A percentile compares a stretch with the other conserved stretches of the same genome.
phyloP scores from a whole-genome alignment of 2,329 filamentous ascomycete species.

The Pseudogymnoascus sp. region DNA sequence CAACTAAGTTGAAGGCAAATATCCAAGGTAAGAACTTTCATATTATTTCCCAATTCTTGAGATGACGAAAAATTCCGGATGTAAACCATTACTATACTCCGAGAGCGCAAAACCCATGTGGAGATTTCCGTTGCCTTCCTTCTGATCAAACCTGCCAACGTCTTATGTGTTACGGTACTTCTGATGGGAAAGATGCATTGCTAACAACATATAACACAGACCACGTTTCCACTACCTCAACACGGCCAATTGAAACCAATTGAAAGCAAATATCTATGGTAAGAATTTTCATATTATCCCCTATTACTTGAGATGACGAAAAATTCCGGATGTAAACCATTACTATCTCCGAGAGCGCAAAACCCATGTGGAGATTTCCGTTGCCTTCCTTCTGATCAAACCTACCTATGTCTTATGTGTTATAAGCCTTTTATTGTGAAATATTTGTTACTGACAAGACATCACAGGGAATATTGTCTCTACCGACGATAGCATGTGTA shows the following conservation, averaged over 20 bases:
- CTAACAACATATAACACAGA: background rate
- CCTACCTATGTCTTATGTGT: background rate
- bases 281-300: background rate
- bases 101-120: slow-evolving; percentile 94
- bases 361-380: slow-evolving; percentile 93
- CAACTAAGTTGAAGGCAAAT: background rate
- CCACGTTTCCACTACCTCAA: background rate
- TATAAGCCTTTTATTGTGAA: background rate
- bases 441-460: background rate
- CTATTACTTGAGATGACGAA: slow-evolving; percentile 65
- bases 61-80: slow-evolving; percentile 98
- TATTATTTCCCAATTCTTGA: slow-evolving; percentile 25
- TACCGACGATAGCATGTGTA: background rate
- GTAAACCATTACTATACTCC: slow-evolving; percentile 77
- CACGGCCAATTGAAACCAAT: background rate
- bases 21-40: background rate
- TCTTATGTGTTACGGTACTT: slow-evolving; percentile 12
- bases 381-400: slow-evolving; percentile 98
- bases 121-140: slow-evolving; percentile 99
- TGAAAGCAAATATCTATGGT: background rate
- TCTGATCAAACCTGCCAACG: slow-evolving; percentile 57
- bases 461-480: background rate
- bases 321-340: slow-evolving; percentile 93
- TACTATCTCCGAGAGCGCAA: slow-evolving; percentile 84
- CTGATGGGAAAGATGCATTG: background rate